Evolutionary conservation across 2,329 filamentous ascomycete genomes (phyloP).

Genomic region (Orbilia blumenaviensis): DNA sequence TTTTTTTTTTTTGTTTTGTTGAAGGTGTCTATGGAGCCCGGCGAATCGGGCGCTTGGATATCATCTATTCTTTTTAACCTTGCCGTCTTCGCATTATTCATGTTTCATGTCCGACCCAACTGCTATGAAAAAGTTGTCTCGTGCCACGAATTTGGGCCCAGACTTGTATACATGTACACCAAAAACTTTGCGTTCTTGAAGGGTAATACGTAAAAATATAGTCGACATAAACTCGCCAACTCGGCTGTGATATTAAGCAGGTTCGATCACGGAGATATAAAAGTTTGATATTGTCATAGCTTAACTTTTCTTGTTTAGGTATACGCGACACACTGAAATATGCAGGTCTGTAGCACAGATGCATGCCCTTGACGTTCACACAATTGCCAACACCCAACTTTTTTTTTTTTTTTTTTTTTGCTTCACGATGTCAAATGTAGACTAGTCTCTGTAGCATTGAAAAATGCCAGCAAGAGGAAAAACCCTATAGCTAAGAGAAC

Average conservation of each 20-base stretch:
- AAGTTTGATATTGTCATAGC: slow-evolving; percentile 33
- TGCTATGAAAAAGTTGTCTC: no score
- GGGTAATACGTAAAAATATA: no score
- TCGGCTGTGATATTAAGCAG: neutral
- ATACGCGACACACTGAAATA: neutral
- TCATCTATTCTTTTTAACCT: neutral
- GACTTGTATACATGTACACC: no score
- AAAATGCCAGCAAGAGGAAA: neutral
- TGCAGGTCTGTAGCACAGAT: slow-evolving; percentile 26
- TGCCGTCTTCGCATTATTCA: slow-evolving; percentile 30
- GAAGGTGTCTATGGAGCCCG: neutral
- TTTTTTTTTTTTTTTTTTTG: neutral
- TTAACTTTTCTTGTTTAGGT: slow-evolving; percentile 19
- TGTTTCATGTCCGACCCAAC: slow-evolving; percentile 32
- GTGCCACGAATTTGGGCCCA: no score
- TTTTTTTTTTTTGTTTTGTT: neutral
- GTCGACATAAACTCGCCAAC: slow-evolving; percentile 20
- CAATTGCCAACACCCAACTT: slow-evolving; percentile 26
- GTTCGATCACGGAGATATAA: slow-evolving; percentile 16
- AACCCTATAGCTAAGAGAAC: slow-evolving; percentile 5
- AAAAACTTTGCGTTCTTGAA: neutral
- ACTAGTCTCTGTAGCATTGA: neutral
- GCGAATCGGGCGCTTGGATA: slow-evolving; percentile 23
- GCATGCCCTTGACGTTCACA: neutral
- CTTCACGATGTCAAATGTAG: slow-evolving; percentile 1